These are phyloP conservation scores for Bocquillonia castaneifolia DNA, from an alignment of 441 rosid species.

Conservation along the genomic window DNA sequence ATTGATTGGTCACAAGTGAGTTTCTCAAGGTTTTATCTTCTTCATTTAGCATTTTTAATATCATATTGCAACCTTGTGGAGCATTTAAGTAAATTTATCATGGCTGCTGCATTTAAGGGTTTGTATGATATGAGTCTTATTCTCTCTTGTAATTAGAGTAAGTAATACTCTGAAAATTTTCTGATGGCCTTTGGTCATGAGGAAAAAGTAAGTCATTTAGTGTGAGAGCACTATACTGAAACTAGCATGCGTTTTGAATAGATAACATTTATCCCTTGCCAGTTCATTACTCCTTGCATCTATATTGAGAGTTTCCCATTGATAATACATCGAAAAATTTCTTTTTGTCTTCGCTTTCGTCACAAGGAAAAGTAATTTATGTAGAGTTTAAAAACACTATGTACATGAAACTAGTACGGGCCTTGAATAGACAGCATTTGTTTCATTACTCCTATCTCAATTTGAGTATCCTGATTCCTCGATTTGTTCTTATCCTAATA, in stretches of 20 bases:
- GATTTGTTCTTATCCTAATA: background rate
- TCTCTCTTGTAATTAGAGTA: background rate
- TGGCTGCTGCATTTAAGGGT: background rate
- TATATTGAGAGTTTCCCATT: too few relatives aligned
- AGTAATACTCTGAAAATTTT: background rate
- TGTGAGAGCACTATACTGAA: background rate
- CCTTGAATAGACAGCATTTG: background rate
- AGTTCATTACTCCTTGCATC: too few relatives aligned
- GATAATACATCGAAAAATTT: too few relatives aligned
- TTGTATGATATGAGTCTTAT: background rate
- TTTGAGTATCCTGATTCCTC: background rate
- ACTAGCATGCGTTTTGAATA: too few relatives aligned
- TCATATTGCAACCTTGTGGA: background rate
- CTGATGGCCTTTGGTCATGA: background rate
- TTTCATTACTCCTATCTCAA: too few relatives aligned
- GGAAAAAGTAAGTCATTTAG: background rate
- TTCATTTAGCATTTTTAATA: background rate
- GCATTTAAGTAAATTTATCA: background rate
- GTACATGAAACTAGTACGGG: background rate
- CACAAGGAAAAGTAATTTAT: too few relatives aligned
- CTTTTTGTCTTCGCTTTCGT: too few relatives aligned
- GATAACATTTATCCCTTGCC: too few relatives aligned
- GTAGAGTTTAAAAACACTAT: background rate
- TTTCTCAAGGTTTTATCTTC: background rate
- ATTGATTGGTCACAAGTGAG: conserved; percentile 93